These are phyloP conservation scores for Melanomma pulvis-pyrius DNA, from an alignment of 495 filamentous ascomycete species.

Conservation along the genomic window DNA sequence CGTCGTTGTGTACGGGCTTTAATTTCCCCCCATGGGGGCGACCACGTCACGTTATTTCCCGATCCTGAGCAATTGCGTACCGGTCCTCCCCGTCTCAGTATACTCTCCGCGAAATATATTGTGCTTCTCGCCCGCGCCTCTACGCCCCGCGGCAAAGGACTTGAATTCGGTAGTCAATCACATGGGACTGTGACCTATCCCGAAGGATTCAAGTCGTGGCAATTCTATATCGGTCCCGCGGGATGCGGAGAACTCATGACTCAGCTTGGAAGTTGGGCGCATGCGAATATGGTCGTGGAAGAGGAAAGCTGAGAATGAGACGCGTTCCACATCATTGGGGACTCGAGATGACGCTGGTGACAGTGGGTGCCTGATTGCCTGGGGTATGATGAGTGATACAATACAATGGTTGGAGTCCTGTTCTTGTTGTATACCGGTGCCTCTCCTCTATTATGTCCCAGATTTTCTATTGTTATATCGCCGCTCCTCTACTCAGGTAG, in stretches of 20 bases:
- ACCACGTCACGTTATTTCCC: no score
- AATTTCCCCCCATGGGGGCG: no score
- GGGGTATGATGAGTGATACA: no score
- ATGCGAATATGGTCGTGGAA: background rate
- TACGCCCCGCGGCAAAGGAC: background rate
- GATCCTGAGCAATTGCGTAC: no score
- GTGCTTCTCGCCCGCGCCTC: background rate
- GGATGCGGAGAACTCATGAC: background rate
- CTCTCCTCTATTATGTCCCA: no score
- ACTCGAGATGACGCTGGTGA: background rate
- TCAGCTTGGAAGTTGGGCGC: background rate
- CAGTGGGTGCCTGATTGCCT: background rate
- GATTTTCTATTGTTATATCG: no score
- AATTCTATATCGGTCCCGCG: slow-evolving; percentile 9
- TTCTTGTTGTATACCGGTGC: no score
- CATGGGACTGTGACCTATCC: background rate
- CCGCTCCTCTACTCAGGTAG: no score
- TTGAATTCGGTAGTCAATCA: background rate
- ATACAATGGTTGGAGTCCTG: no score
- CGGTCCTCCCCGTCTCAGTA: no score
- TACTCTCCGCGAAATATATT: background rate
- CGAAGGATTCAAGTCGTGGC: background rate
- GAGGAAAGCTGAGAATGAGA: background rate
- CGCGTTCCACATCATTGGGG: no score
- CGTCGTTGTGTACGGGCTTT: no score